Evolutionary conservation across 345 rosid species (phyloP), one percentile per base, ranked within the genome.

Genomic region (Populus ilicifolia): DNA sequence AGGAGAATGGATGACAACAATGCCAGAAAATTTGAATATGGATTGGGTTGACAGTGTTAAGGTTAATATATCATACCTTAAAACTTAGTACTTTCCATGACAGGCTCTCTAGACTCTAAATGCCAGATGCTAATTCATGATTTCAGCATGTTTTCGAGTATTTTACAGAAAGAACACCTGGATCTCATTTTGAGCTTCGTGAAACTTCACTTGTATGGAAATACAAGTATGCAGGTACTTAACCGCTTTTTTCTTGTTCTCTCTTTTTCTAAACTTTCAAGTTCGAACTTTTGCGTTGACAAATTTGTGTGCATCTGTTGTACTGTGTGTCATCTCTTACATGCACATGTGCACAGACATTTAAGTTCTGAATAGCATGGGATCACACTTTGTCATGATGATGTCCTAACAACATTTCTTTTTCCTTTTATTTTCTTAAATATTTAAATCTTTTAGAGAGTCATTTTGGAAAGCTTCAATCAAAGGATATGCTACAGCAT

Each of bases 31-130:
- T 76, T 79, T 87, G 63, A 85, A 81, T 38, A 85, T 89, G 89
- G 89, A 87, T 72, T 89, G 91, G 91, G 89, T 89, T 39, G 91
- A 87, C 80, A 89, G 89, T 7, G 87, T 89, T 2, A 89, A 87
- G 91, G 91, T 85, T 69, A 50, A 71, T 67, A 66, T 23, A 23
- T 67, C 73, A 65, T 30, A 8, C 29, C 10, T 44, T 65, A 70
- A 71, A 73, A 68, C 52, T 80, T 48, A 39, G 66, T 75, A 35
- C 63, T 66, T 74, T 69, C 41, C 67, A 25, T 35, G 29, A 70
- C 67, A 63, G 63, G 64, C 67, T 74, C 74, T 72, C 33, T 48
- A 56, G 69, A 71, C 14, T 71, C 70, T 73, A 74, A 75, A 69
- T 46, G 30, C 71, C 82, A 82, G 81, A 74, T 74, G 63, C 35